phyloP scores from a whole-genome alignment of 805 yeast species.

The Clavispora asparagi region DNA sequence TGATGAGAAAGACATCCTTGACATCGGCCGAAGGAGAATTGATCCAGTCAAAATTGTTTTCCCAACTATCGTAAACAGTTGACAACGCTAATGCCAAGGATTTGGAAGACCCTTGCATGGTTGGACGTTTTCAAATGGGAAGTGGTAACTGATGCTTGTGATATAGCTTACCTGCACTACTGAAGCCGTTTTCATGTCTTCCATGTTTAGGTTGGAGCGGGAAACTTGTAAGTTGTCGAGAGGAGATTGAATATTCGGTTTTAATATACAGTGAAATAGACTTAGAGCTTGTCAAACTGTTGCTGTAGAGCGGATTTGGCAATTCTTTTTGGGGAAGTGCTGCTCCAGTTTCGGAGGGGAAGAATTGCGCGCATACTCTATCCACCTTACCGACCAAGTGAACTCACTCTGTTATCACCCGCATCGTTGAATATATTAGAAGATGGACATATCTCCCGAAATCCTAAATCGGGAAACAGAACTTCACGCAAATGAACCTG shows the following conservation, averaged over 20 bases:
- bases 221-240: too few species aligned
- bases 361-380: neutral
- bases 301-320: too few species aligned
- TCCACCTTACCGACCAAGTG: too few species aligned
- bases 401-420: too few species aligned
- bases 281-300: too few species aligned
- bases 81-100: constrained; percentile 11
- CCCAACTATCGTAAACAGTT: constrained; percentile 11
- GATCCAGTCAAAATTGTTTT: constrained; percentile 7
- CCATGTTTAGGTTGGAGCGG: too few species aligned
- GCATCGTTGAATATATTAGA: too few species aligned
- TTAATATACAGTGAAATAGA: too few species aligned
- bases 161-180: neutral
- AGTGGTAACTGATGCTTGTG: neutral
- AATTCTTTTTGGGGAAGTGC: too few species aligned
- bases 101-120: constrained; percentile 13
- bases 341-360: neutral
- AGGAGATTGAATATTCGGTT: too few species aligned
- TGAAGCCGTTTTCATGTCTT: too few species aligned
- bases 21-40: constrained; percentile 5
- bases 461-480: neutral
- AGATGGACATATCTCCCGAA: neutral
- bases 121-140: too few species aligned
- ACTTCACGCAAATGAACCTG: neutral
- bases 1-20: constrained; percentile 8